Percentiles rank a stretch among this genome's conserved stretches.
Evolutionary conservation across 495 filamentous ascomycete genomes (phyloP).

Genomic region (Penicillium pancosmium): DNA sequence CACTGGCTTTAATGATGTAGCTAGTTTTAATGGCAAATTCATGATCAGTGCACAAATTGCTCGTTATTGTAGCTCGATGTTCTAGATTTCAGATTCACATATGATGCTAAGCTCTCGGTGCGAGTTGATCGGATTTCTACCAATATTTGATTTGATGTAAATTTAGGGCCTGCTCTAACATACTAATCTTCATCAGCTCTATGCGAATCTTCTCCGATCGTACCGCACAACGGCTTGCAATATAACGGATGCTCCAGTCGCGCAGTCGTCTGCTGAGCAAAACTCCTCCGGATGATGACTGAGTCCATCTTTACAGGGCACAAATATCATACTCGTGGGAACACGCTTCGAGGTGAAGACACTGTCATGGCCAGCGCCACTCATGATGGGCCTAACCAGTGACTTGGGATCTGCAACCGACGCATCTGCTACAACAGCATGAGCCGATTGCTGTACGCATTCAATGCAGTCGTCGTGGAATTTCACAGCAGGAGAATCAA

Average conservation of each 20-base stretch:
- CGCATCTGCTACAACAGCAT: conserved; percentile 50
- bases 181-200: not conserved
- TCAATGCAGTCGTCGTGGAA: conserved; percentile 73
- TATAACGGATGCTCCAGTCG: conserved; percentile 64
- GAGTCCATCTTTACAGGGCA: conserved; percentile 65
- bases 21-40: conserved; percentile 38
- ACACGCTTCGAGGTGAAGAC: conserved; percentile 62
- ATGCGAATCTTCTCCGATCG: conserved; percentile 50
- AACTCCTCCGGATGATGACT: conserved; percentile 68
- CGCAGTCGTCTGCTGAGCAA: conserved; percentile 62
- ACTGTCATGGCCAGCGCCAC: conserved; percentile 65
- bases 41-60: conserved; percentile 26
- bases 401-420: conserved; percentile 46
- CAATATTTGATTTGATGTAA: too few relatives aligned
- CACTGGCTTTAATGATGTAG: conserved; percentile 35
- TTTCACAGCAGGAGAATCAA: conserved; percentile 63
- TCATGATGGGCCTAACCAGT: conserved; percentile 53
- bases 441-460: conserved; percentile 64
- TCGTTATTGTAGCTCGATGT: not conserved
- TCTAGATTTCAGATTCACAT: not conserved
- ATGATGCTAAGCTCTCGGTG: too few relatives aligned
- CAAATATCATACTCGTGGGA: conserved; percentile 69
- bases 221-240: conserved; percentile 62
- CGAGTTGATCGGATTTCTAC: too few relatives aligned
- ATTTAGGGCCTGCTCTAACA: too few relatives aligned